These are phyloP conservation scores for Straminergon stramineum DNA, from an alignment of 225 moss, liverwort and hornwort genomes.

Conservation along the genomic window DNA sequence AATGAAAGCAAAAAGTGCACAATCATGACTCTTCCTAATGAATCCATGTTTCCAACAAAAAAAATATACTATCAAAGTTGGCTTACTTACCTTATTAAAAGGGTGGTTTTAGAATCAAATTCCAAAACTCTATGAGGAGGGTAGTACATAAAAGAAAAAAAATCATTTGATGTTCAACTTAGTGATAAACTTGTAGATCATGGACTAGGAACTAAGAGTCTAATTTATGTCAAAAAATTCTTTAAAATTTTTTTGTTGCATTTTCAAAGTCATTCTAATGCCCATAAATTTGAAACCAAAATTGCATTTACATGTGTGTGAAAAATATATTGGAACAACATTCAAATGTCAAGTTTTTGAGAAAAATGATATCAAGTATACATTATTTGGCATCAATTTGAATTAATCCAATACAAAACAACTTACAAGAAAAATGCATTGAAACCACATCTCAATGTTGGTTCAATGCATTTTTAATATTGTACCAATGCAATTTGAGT, in stretches of 20 bases:
- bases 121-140: not conserved
- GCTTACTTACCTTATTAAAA: not conserved
- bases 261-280: not conserved
- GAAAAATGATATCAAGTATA: no score
- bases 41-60: not conserved
- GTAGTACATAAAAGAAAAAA: not conserved
- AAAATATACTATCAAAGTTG: not conserved
- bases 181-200: not conserved
- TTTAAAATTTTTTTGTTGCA: not conserved
- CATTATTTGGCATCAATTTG: no score
- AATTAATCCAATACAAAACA: no score
- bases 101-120: not conserved
- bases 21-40: not conserved
- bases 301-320: not conserved
- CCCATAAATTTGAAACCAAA: not conserved
- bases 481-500: not conserved
- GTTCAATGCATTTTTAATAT: not conserved
- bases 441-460: no score
- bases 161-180: not conserved
- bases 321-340: not conserved
- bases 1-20: not conserved
- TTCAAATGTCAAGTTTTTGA: no score
- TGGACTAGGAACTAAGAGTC: not conserved
- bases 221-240: no score
- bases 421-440: no score